A percentile compares a stretch with the other conserved stretches of the same genome.
phyloP scores from a whole-genome alignment of 2,329 filamentous ascomycete species.

The Ambrosiella beaveri region DNA sequence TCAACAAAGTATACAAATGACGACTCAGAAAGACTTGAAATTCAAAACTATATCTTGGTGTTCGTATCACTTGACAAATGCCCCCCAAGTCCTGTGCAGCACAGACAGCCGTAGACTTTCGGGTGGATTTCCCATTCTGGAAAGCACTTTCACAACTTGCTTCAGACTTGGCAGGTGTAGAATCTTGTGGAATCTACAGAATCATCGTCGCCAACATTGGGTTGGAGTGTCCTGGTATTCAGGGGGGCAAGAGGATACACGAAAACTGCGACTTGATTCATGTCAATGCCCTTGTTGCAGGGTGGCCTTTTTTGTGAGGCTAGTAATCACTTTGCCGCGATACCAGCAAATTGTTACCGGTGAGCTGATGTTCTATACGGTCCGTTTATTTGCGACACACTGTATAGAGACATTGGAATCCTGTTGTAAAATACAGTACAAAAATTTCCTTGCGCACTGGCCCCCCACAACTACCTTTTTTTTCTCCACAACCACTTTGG shows the following conservation, averaged over 20 bases:
- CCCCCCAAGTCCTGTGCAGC: neutral
- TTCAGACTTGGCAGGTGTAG: slow-evolving; percentile 4
- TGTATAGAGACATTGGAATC: neutral
- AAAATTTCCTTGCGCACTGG: neutral
- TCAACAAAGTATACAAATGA: no score
- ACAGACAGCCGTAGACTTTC: neutral
- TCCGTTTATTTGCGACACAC: neutral
- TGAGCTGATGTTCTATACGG: no score
- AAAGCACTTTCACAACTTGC: neutral
- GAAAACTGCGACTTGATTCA: neutral
- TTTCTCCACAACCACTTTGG: neutral
- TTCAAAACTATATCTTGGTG: no score
- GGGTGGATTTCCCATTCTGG: neutral
- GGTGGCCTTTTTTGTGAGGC: slow-evolving; percentile 1
- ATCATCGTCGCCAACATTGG: neutral
- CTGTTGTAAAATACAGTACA: neutral
- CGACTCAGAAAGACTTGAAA: no score
- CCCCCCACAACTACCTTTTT: neutral
- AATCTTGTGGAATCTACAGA: slow-evolving; percentile 7
- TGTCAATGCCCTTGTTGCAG: neutral
- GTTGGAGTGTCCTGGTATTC: neutral
- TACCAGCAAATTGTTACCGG: neutral
- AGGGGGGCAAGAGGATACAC: neutral
- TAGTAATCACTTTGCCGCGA: neutral
- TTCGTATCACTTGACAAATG: no score